Evolutionary conservation across 163 green algal species (phyloP).

Genomic region (Picocystis sp.): DNA sequence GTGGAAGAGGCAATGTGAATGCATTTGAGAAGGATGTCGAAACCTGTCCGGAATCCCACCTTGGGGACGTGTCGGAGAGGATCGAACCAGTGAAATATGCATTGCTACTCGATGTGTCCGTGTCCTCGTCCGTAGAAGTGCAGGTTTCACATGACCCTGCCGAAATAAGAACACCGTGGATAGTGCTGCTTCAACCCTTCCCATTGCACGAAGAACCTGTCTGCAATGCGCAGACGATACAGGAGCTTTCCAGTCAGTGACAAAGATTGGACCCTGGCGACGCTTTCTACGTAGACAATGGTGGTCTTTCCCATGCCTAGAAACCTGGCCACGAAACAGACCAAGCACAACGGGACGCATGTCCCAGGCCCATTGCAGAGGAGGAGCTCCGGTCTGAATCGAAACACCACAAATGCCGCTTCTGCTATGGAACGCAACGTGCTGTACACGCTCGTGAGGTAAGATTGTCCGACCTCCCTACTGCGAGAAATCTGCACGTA

Average conservation of each 20-base stretch:
- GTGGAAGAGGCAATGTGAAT: too few relatives aligned
- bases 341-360: constrained; percentile 61
- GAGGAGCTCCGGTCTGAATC: constrained; percentile 43
- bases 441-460: constrained; percentile 43
- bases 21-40: too few relatives aligned
- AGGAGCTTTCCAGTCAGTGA: constrained; percentile 73
- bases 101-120: too few relatives aligned
- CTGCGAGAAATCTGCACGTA: constrained; percentile 45
- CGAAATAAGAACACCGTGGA: constrained; percentile 34
- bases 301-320: constrained; percentile 16
- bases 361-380: constrained; percentile 81
- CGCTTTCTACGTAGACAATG: constrained; percentile 83
- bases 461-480: constrained; percentile 76
- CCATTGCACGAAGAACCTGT: constrained; percentile 78
- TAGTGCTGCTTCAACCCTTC: constrained; percentile 36
- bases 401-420: constrained; percentile 28
- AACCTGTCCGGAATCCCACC: too few relatives aligned
- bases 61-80: too few relatives aligned
- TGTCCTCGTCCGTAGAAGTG: too few relatives aligned
- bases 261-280: constrained; percentile 53
- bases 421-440: constrained; percentile 40
- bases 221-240: constrained; percentile 47
- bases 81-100: too few relatives aligned
- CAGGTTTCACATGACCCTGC: constrained; percentile 45
- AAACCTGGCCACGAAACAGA: constrained; percentile 37